Evolutionary conservation across 108 stramenopile genomes (phyloP).

Genomic region (Nitzschia sp.): DNA sequence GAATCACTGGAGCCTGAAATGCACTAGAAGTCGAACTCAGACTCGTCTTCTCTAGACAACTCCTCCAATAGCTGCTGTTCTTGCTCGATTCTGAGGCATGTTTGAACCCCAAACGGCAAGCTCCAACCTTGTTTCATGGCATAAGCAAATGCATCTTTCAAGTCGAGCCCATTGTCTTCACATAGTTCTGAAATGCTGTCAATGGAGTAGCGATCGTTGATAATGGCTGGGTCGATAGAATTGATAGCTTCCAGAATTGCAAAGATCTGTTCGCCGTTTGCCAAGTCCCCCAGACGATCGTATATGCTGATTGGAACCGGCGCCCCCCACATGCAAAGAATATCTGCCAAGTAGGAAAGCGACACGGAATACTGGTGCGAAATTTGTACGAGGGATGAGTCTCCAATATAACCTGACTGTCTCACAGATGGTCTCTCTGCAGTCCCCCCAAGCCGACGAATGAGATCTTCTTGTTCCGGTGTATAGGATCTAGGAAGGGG

Average conservation of each 20-base stretch:
- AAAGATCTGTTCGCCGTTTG: conserved; percentile 89
- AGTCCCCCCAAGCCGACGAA: conserved; percentile 69
- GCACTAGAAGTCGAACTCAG: conserved; percentile 15
- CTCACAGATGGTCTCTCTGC: conserved; percentile 21
- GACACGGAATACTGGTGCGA: conserved; percentile 74
- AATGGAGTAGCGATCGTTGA: conserved; percentile 79
- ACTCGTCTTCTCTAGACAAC: conserved; percentile 14
- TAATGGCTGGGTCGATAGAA: conserved; percentile 65
- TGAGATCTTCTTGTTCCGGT: conserved; percentile 77
- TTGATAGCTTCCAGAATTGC: conserved; percentile 83
- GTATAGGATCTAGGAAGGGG: conserved; percentile 17
- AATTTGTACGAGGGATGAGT: conserved; percentile 75
- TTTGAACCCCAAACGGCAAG: conserved; percentile 84
- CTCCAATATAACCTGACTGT: conserved; percentile 78
- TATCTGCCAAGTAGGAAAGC: conserved; percentile 81
- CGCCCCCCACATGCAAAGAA: conserved; percentile 77
- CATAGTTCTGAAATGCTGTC: conserved; percentile 61
- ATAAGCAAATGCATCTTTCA: conserved; percentile 76
- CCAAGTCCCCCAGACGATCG: conserved; percentile 77
- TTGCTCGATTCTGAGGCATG: conserved; percentile 76
- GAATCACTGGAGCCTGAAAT: no score
- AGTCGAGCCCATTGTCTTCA: conserved; percentile 69
- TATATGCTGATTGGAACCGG: conserved; percentile 69
- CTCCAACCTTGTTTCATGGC: conserved; percentile 80
- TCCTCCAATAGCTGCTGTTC: conserved; percentile 71